Evolutionary conservation across 1,284 basidiomycete species (phyloP).

Genomic region (Sporisorium scitamineum): DNA sequence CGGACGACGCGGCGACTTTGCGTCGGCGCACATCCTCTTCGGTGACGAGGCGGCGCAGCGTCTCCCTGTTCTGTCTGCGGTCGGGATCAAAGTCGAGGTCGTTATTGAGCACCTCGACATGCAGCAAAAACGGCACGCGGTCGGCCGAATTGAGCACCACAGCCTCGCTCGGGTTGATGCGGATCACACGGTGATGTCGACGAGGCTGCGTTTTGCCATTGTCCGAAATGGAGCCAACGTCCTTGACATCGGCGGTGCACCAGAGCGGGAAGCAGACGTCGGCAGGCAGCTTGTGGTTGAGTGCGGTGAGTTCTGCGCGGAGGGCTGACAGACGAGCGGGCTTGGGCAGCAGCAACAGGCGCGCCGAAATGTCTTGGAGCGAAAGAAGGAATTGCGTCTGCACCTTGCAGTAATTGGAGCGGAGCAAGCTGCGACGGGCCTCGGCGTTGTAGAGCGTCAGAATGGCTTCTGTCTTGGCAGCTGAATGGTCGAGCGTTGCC

Average conservation of each 20-base stretch:
- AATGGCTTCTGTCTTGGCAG: conserved; percentile 49
- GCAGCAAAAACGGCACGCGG: conserved; percentile 89
- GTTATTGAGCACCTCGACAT: conserved; percentile 89
- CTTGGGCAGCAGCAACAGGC: conserved; percentile 90
- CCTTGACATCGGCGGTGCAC: conserved; percentile 74
- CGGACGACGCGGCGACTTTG: conserved; percentile 38
- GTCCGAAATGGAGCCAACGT: conserved; percentile 7
- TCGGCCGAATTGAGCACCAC: conserved; percentile 99
- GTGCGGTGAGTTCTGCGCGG: conserved; percentile 90
- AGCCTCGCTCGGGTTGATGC: conserved; percentile 96
- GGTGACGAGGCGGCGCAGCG: conserved; percentile 83
- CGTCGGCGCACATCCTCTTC: conserved; percentile 75
- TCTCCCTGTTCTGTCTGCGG: conserved; percentile 80
- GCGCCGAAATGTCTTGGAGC: conserved; percentile 92
- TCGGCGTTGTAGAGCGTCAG: conserved; percentile 56
- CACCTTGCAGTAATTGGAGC: conserved; percentile 81
- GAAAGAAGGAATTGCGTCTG: conserved; percentile 89
- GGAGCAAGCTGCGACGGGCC: conserved; percentile 54
- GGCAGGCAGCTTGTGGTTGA: conserved; percentile 91
- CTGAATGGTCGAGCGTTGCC: conserved; percentile 72
- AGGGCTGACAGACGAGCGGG: conserved; percentile 94
- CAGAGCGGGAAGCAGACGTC: conserved; percentile 97
- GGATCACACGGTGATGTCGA: conserved; percentile 90
- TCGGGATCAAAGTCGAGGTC: conserved; percentile 95
- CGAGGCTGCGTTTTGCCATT: conserved; percentile 43